Evolutionary conservation across 148 eudicot species (phyloP).

Genomic region (Rhododendron ferrugineum): DNA sequence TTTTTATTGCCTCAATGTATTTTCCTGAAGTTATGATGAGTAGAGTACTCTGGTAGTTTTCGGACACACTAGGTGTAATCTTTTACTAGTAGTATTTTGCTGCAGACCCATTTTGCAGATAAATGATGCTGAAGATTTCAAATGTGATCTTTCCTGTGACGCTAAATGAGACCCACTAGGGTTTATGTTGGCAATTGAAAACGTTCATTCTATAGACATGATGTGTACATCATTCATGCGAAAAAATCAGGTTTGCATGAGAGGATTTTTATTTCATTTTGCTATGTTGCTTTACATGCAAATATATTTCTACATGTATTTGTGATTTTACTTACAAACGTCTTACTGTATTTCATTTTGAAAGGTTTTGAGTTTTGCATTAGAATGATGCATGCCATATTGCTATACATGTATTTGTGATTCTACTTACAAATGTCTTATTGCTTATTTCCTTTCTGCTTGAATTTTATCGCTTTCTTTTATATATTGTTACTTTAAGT

Average conservation of each 20-base stretch:
- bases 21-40: background rate
- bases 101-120: background rate
- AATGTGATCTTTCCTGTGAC: background rate
- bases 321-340: background rate
- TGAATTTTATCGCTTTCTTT: background rate
- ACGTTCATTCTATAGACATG: background rate
- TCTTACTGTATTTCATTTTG: background rate
- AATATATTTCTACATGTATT: background rate
- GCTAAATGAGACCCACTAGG: background rate
- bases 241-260: background rate
- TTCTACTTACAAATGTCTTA: background rate
- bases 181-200: background rate
- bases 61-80: background rate
- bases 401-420: background rate
- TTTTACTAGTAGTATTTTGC: background rate
- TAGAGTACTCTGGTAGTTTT: background rate
- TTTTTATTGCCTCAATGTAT: background rate
- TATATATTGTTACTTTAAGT: background rate
- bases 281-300: background rate
- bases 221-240: background rate
- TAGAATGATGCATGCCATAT: background rate
- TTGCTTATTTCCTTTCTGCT: background rate
- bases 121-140: background rate
- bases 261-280: background rate
- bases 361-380: background rate